These are phyloP conservation scores for Mortierella alpina DNA, from an alignment of 192 early-diverging fungal species.

Conservation along the genomic window DNA sequence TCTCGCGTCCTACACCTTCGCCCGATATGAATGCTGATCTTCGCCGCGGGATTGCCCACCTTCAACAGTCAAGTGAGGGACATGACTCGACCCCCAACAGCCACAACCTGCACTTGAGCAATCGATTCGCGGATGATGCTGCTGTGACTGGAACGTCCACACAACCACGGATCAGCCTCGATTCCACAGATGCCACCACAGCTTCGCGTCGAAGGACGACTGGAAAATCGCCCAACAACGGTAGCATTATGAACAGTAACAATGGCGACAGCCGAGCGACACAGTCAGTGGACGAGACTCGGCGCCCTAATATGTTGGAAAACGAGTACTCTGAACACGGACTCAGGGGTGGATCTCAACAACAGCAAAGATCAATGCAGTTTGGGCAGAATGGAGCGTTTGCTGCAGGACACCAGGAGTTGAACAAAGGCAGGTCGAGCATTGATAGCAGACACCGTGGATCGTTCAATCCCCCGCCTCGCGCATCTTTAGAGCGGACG, in stretches of 20 bases:
- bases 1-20: constrained; percentile 29
- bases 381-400: too few species aligned
- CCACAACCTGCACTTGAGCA: constrained; percentile 1
- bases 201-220: constrained; percentile 22
- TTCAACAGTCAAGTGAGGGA: constrained; percentile 4
- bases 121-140: constrained; percentile 19
- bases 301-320: constrained; percentile 9
- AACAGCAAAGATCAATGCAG: not conserved
- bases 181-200: constrained; percentile 6
- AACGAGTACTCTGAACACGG: constrained; percentile 17
- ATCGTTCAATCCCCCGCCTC: constrained; percentile 13
- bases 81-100: not conserved
- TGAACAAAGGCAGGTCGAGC: constrained; percentile 9
- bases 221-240: constrained; percentile 23
- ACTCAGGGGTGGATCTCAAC: not conserved
- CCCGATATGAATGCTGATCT: constrained; percentile 16
- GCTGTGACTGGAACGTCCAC: constrained; percentile 7
- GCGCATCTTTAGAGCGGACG: constrained; percentile 21
- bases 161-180: constrained; percentile 24
- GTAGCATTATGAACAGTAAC: not conserved
- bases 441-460: constrained; percentile 24
- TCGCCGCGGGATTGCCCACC: not conserved
- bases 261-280: constrained; percentile 18
- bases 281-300: constrained; percentile 43
- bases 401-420: constrained; percentile 5